Evolutionary conservation across 2,329 filamentous ascomycete genomes (phyloP).

Genomic region (Macroventuria anomochaeta): DNA sequence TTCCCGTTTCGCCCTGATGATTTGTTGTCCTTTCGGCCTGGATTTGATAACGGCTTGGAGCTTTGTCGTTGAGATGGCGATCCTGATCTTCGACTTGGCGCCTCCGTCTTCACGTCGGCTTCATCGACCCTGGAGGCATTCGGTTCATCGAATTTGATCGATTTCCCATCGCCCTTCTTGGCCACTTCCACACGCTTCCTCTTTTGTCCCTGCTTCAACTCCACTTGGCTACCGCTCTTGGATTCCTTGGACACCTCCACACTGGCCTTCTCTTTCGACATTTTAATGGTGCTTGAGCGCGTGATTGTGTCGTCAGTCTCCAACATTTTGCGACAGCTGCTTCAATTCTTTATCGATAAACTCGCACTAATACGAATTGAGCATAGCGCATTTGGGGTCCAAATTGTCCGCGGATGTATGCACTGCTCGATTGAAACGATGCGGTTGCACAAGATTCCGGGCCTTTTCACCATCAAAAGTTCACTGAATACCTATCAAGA

Average conservation of each 20-base stretch:
- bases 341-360: constrained; percentile 34
- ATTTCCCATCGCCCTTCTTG: constrained; percentile 29
- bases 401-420: not conserved
- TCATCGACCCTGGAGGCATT: not conserved
- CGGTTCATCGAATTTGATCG: constrained; percentile 3
- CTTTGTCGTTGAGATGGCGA: not conserved
- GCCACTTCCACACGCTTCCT: constrained; percentile 36
- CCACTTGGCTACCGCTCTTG: not conserved
- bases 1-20: constrained; percentile 2
- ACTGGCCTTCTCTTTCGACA: constrained; percentile 24
- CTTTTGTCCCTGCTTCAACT: constrained; percentile 39
- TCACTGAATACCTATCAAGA: no score
- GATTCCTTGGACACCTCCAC: not conserved
- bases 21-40: not conserved
- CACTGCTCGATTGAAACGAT: no score
- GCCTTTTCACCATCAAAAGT: no score
- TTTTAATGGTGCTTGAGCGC: constrained; percentile 12
- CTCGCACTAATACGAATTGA: not conserved
- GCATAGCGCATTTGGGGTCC: not conserved
- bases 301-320: constrained; percentile 1
- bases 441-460: no score
- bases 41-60: constrained; percentile 4
- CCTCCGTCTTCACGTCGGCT: not conserved
- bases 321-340: constrained; percentile 31
- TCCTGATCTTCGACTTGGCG: not conserved